Evolutionary conservation across 495 filamentous ascomycete genomes (phyloP).

Genomic region (Trichoderma virens): DNA sequence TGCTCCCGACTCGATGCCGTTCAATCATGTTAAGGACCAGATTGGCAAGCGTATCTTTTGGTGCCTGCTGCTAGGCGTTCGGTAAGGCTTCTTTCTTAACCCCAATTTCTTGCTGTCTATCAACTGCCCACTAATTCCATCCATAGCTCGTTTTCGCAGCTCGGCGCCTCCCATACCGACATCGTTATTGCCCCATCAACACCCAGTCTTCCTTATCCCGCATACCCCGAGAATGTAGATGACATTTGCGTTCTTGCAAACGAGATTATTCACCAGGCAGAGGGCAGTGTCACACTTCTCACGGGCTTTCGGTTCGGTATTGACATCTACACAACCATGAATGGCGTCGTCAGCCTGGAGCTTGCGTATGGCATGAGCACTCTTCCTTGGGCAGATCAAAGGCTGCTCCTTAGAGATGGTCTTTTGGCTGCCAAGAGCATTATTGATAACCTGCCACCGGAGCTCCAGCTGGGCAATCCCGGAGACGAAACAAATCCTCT

Average conservation of each 20-base stretch:
- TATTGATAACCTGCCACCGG: constrained; percentile 50
- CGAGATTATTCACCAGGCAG: constrained; percentile 56
- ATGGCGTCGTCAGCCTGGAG: constrained; percentile 59
- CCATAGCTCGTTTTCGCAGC: constrained; percentile 57
- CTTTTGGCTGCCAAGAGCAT: constrained; percentile 53
- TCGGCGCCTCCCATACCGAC: constrained; percentile 57
- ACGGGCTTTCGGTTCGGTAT: constrained; percentile 73
- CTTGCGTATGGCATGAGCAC: constrained; percentile 63
- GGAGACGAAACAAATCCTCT: constrained; percentile 15
- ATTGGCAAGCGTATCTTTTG: constrained; percentile 75
- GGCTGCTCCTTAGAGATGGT: constrained; percentile 52
- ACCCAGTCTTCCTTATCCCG: constrained; percentile 65
- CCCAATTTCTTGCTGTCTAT: not conserved
- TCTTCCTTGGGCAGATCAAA: constrained; percentile 65
- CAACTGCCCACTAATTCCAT: constrained; percentile 12
- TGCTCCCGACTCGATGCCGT: constrained; percentile 20
- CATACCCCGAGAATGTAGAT: constrained; percentile 71
- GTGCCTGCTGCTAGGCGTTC: constrained; percentile 58
- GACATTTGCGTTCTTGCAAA: constrained; percentile 64
- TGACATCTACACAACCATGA: constrained; percentile 63
- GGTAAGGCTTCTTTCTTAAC: constrained; percentile 23
- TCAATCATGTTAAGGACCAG: constrained; percentile 69
- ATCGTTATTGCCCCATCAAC: constrained; percentile 64
- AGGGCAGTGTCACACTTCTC: constrained; percentile 52
- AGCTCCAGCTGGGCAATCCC: constrained; percentile 43